Base-by-base conservation (phyloP, 2,329 filamentous ascomycete genomes). In the Keithomyces neogunnii region DNA sequence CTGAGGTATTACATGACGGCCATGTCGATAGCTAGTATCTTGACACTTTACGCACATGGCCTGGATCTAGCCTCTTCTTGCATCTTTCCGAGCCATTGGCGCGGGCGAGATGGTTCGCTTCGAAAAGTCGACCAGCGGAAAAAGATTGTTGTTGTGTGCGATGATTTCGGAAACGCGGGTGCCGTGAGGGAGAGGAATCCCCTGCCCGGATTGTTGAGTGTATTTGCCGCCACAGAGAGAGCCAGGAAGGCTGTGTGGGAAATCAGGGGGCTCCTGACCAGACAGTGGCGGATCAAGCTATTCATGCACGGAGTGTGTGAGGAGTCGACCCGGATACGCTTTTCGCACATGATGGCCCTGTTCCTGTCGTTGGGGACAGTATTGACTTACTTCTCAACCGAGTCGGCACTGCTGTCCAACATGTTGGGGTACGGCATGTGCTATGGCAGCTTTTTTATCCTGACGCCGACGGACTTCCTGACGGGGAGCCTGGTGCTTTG, bases 401-500 rank as follows among this genome's bases (percentile, higher is more conserved):
- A 68, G 1, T 75, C 73, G 49, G 63, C 66, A 0, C 57, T 81
- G 59, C 69, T 96, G 38, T 92, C 89, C 45, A 97, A 97, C 63
- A 71, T 95, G 36, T 79, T 96, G 61, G 91, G 89, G 0, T 89
- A 92, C 58, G 87, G 86, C 5, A 89, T 96, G 70, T 91, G 86
- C 57, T 96, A 97, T 62, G 80, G 81, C 6, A 83, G 88, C 3
- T 77, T 96, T 51, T 82, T 92, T 60, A 71, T 95, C 49, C 82
- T 97, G 73, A 95, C 90, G 1, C 90, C 91, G 0, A 95, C 90
- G 0, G 92, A 89, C 0, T 95, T 96, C 63, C 72, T 79, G 50
- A 96, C 88, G 0, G 89, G 89, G 0, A 86, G 85, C 5, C 68
- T 91, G 43, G 83, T 97, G 8, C 74, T 97, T 1, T 72, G 75